Evolutionary conservation across 2,329 filamentous ascomycete species (phyloP).

Genomic region (Trichoderma koningii): DNA sequence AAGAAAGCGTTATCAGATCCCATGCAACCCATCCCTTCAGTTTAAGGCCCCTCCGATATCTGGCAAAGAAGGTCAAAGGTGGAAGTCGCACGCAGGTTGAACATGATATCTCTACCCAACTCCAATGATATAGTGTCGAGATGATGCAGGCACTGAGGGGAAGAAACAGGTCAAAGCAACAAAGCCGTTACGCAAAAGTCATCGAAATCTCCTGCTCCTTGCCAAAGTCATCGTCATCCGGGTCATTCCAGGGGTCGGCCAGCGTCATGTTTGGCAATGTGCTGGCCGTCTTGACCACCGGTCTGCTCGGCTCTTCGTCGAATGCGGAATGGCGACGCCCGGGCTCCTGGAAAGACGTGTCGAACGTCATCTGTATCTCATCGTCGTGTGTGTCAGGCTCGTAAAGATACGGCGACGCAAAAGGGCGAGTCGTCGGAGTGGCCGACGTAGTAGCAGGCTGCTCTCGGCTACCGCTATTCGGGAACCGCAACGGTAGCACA

Average conservation of each 20-base stretch:
- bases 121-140: constrained; percentile 8
- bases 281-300: constrained; percentile 43
- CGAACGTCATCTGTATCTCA: constrained; percentile 71
- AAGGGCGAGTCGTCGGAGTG: neutral
- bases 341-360: constrained; percentile 56
- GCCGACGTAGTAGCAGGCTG: constrained; percentile 2
- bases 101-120: constrained; percentile 16
- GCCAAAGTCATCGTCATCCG: constrained; percentile 68
- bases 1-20: neutral
- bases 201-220: constrained; percentile 75
- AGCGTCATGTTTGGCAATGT: constrained; percentile 55
- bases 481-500: constrained; percentile 35
- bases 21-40: constrained; percentile 5
- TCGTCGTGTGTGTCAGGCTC: constrained; percentile 50
- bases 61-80: neutral
- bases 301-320: constrained; percentile 36
- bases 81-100: neutral
- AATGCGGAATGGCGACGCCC: constrained; percentile 1
- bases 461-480: constrained; percentile 30
- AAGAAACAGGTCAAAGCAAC: neutral
- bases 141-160: neutral
- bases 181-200: constrained; percentile 68
- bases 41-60: neutral
- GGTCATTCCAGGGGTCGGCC: constrained; percentile 69
- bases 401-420: constrained; percentile 32